Conservation (phyloP, 2,329 filamentous ascomycete genomes). For the Fusarium tjaetaba region DNA sequence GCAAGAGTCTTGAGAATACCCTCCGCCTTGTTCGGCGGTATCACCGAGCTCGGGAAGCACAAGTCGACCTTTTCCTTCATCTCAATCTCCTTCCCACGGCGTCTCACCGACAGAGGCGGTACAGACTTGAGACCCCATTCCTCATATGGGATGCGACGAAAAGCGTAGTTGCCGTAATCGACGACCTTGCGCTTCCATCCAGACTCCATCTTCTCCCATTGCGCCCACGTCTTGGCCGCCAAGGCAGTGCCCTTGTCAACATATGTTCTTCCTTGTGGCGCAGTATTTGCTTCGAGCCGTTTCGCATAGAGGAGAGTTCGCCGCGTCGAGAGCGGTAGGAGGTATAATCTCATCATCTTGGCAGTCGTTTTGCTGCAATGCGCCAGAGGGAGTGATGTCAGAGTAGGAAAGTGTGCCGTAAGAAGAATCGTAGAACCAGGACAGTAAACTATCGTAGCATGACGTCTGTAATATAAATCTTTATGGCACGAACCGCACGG, state of each 20-base stretch:
- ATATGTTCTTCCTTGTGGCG: slow-evolving; percentile 59
- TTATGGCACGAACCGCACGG: slow-evolving; percentile 7
- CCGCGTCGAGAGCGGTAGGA: slow-evolving; percentile 91
- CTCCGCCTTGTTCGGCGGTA: slow-evolving; percentile 71
- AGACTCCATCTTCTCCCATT: slow-evolving; percentile 84
- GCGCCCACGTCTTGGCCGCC: slow-evolving; percentile 81
- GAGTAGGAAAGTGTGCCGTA: neutral
- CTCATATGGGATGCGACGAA: slow-evolving; percentile 91
- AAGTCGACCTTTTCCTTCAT: slow-evolving; percentile 75
- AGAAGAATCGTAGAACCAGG: neutral
- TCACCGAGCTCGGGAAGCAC: slow-evolving; percentile 77
- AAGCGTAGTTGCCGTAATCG: slow-evolving; percentile 83
- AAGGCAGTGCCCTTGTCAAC: slow-evolving; percentile 76
- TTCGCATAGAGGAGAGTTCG: slow-evolving; percentile 94
- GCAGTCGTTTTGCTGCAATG: neutral
- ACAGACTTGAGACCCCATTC: slow-evolving; percentile 99
- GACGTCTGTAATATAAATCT: slow-evolving; percentile 12
- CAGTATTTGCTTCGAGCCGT: slow-evolving; percentile 68
- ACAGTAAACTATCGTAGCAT: slow-evolving; percentile 29
- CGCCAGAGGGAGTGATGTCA: neutral
- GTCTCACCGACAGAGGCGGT: slow-evolving; percentile 77
- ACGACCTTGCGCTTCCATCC: slow-evolving; percentile 93
- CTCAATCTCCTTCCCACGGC: slow-evolving; percentile 70
- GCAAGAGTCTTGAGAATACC: slow-evolving; percentile 75
- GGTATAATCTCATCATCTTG: slow-evolving; percentile 92